These are phyloP conservation scores for Trematosphaeria pertusa DNA, from an alignment of 2,329 filamentous ascomycete genomes.

Conservation along the genomic window DNA sequence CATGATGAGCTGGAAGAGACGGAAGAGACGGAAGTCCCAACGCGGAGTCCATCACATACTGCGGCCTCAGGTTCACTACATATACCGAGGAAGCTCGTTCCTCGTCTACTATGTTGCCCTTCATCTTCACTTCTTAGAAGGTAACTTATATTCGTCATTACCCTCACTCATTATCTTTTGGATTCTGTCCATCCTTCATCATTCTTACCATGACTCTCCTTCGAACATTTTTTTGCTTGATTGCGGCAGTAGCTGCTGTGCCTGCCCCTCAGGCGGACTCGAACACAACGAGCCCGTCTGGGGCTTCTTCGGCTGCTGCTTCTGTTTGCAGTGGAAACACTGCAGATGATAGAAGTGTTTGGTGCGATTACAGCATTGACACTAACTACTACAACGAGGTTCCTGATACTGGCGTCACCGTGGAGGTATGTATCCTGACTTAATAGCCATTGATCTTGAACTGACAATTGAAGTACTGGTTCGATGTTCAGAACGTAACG, in stretches of 20 bases:
- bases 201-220: constrained; percentile 15
- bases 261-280: constrained; percentile 16
- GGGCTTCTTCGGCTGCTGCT: constrained; percentile 11
- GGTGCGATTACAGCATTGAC: constrained; percentile 57
- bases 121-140: constrained; percentile 8
- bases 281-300: not conserved
- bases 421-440: constrained; percentile 46
- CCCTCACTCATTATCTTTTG: constrained; percentile 1
- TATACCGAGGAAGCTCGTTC: not conserved
- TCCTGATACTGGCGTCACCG: constrained; percentile 61
- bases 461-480: constrained; percentile 47
- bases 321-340: constrained; percentile 34
- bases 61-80: not conserved
- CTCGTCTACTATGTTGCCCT: not conserved
- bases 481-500: constrained; percentile 33
- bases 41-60: not conserved
- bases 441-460: not conserved
- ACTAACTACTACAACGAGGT: constrained; percentile 60
- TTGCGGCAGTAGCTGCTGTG: constrained; percentile 14
- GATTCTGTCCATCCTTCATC: constrained; percentile 1
- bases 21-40: too few relatives aligned
- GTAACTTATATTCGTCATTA: not conserved
- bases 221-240: constrained; percentile 16
- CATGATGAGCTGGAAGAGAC: too few relatives aligned
- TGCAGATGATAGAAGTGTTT: constrained; percentile 28